phyloP scores from a whole-genome alignment of 225 moss, liverwort and hornwort genomes.

The Bryum argenteum region DNA sequence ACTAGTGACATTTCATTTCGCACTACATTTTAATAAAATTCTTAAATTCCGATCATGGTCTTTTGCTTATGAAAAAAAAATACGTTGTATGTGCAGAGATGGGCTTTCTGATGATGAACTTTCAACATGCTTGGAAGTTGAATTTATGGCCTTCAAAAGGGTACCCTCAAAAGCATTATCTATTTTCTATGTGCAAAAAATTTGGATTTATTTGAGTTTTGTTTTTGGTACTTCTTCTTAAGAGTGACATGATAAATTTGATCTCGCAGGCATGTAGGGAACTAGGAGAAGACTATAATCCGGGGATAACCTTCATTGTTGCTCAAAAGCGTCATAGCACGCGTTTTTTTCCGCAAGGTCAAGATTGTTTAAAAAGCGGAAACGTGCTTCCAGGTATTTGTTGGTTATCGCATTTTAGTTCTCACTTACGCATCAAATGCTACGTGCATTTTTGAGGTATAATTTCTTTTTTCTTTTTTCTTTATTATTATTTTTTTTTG shows the following conservation, averaged over 20 bases:
- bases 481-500: no score
- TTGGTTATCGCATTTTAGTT: no score
- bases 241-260: not conserved
- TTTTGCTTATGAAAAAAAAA: no score
- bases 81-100: conserved; percentile 53
- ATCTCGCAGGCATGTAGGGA: conserved; percentile 43
- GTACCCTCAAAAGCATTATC: conserved; percentile 15
- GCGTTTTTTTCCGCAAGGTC: conserved; percentile 62
- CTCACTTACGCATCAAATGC: no score
- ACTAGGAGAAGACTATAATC: conserved; percentile 50
- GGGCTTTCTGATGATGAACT: conserved; percentile 84
- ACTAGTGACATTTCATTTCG: no score
- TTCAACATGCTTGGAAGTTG: conserved; percentile 68
- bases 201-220: not conserved
- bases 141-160: conserved; percentile 69
- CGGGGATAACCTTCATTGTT: conserved; percentile 69
- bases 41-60: no score
- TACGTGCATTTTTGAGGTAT: not conserved
- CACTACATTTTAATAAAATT: no score
- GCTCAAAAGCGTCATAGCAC: conserved; percentile 89
- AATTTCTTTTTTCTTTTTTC: no score
- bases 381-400: conserved; percentile 74
- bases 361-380: conserved; percentile 36
- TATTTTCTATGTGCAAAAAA: conserved; percentile 11
- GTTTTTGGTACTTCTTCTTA: not conserved